These are phyloP conservation scores for Candida silvatica DNA, from an alignment of 805 yeast species.

Conservation along the genomic window DNA sequence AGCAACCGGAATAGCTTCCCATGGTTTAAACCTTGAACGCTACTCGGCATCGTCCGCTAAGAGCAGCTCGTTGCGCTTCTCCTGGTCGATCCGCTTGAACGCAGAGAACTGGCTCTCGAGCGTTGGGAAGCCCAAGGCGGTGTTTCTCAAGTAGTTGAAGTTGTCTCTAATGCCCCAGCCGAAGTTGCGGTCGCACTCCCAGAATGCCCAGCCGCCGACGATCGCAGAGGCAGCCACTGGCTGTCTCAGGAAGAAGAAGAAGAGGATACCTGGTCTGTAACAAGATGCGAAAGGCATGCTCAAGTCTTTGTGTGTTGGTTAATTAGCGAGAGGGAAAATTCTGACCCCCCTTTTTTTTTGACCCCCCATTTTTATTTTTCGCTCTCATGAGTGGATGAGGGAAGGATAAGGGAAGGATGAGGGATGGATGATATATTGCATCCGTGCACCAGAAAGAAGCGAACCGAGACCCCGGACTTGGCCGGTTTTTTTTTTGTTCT, in stretches of 20 bases:
- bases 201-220: constrained; percentile 24
- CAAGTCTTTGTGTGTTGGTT: neutral
- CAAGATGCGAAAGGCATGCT: constrained; percentile 18
- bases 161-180: constrained; percentile 23
- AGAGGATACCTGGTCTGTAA: constrained; percentile 28
- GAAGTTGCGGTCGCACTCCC: constrained; percentile 28
- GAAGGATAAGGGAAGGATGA: too few relatives aligned
- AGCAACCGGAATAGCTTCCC: too few relatives aligned
- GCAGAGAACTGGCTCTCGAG: constrained; percentile 19
- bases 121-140: constrained; percentile 26
- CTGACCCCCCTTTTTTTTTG: too few relatives aligned
- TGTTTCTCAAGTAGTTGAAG: constrained; percentile 20
- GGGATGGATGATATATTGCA: too few relatives aligned
- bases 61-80: constrained; percentile 18
- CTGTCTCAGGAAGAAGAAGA: constrained; percentile 28
- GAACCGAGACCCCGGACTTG: too few relatives aligned
- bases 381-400: too few relatives aligned
- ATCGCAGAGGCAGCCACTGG: constrained; percentile 28
- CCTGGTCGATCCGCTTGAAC: constrained; percentile 24
- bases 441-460: too few relatives aligned
- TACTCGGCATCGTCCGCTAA: too few relatives aligned
- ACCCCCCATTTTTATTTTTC: too few relatives aligned
- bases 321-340: too few relatives aligned
- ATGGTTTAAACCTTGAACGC: too few relatives aligned
- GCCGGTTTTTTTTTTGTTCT: too few relatives aligned